Base-by-base conservation (phyloP, 768 basidiomycete genomes). In the Neoboletus magnificus region DNA sequence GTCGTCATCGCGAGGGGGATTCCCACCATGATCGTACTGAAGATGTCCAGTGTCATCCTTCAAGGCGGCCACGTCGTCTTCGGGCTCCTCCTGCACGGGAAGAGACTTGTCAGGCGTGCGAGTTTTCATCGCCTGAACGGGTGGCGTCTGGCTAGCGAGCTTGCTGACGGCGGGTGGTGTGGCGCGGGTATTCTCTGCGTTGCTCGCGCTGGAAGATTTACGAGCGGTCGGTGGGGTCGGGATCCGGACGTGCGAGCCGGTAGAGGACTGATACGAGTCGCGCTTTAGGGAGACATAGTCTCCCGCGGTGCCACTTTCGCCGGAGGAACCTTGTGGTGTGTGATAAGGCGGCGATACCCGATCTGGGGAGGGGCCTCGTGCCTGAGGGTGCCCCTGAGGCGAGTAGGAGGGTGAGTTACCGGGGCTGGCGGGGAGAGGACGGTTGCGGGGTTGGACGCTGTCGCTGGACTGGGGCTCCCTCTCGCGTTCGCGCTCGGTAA, bases 1-100 rank as follows among this genome's bases (percentile, higher is more conserved):
- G 54, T 77, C 76, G 54, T 79, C 79, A 22, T 80, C 79, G 56
- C 66, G 77, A 48, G 71, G 75, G 32, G 73, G 66, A 27, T 72
- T 76, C 37, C 48, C 63, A 35, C 64, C 67, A 18, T 69, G 71
- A 20, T 73, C 71, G 60, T 77, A 76, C 41, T 67, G 57, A 36
- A 65, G 54, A 54, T 73, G 71, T 18, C 73, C 78, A 25, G 82
- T 78, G 16, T 60, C 68, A 32, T 70, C 73, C 62, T 77, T 78
- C 36, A 61, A 54, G 33, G 63, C 37, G 4, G 70, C 70, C 18
- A 77, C 71, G 58, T 88, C 86, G 61, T 89, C 87, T 62, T 89
- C 87, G 29, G 79, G 78, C 57, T 89, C 87, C 66, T 90, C 88
- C 67, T 91, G 88, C 3, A 89, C 80, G 20, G 88, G 88, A 25